Conservation (phyloP, 371 early-diverging fungal species). For the Fennellomyces sp. region DNA sequence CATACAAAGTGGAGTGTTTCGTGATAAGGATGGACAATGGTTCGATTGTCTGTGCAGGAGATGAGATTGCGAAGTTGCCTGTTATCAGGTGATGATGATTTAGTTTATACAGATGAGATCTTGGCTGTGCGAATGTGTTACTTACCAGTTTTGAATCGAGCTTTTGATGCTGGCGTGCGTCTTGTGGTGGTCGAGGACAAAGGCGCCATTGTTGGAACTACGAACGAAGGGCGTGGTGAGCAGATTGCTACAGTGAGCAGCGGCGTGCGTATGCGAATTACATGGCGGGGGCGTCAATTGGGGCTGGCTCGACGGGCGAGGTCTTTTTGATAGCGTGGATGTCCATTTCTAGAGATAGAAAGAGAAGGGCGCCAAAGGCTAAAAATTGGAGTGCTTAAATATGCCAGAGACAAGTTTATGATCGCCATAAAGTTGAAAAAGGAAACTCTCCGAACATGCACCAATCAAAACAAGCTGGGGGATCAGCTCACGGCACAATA, state of each 20-base stretch:
- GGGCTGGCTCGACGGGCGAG: too few relatives aligned
- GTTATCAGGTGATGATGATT: not conserved
- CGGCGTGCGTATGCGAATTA: too few relatives aligned
- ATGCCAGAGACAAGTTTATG: not conserved
- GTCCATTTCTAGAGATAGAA: not conserved
- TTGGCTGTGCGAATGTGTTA: too few relatives aligned
- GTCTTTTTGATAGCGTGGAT: too few relatives aligned
- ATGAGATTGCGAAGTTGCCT: constrained; percentile 26
- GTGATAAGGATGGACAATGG: constrained; percentile 15
- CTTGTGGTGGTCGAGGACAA: constrained; percentile 1
- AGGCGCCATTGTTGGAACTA: constrained; percentile 20
- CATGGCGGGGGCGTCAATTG: too few relatives aligned
- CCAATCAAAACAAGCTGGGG: too few relatives aligned
- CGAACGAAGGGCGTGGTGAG: not conserved
- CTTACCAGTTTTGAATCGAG: constrained; percentile 23
- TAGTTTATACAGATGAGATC: too few relatives aligned
- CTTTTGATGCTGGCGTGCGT: constrained; percentile 12
- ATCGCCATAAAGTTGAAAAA: not conserved
- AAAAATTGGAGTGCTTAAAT: not conserved
- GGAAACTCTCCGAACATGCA: constrained; percentile 14
- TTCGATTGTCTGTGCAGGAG: constrained; percentile 6
- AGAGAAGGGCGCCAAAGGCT: not conserved
- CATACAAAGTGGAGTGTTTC: constrained; percentile 19
- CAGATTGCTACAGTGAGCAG: too few relatives aligned
- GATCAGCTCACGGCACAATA: too few relatives aligned